Evolutionary conservation across 306 rosid genomes (phyloP).

Genomic region (Phaseolus lunatus): DNA sequence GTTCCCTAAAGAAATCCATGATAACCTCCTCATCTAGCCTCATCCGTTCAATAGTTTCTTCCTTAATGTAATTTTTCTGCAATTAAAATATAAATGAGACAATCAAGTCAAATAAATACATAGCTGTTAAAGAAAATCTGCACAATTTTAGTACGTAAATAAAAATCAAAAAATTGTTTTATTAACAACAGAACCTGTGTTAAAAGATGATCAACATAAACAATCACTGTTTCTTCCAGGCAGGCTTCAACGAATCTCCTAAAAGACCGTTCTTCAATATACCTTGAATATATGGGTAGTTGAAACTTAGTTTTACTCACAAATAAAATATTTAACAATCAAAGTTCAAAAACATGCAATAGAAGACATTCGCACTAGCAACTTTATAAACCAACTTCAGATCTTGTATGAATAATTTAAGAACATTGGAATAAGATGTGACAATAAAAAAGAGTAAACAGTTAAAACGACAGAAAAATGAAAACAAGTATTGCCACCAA

Average conservation of each 20-base stretch:
- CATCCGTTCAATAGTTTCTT: slow-evolving; percentile 96
- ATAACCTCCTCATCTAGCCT: slow-evolving; percentile 96
- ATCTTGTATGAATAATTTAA: slow-evolving; percentile 24
- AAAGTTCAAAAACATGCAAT: slow-evolving; percentile 28
- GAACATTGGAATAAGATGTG: neutral
- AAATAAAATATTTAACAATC: slow-evolving; percentile 26
- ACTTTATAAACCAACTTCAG: slow-evolving; percentile 20
- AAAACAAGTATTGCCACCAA: neutral
- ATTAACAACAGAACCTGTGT: slow-evolving; percentile 67
- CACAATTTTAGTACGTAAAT: slow-evolving; percentile 26
- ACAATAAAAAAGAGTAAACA: neutral
- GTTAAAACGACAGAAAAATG: neutral
- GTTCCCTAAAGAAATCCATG: slow-evolving; percentile 95
- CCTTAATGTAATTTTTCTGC: slow-evolving; percentile 89
- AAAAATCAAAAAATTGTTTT: slow-evolving; percentile 8
- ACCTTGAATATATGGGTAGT: slow-evolving; percentile 60
- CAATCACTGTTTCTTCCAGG: slow-evolving; percentile 89
- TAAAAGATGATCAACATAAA: slow-evolving; percentile 90
- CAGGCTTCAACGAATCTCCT: slow-evolving; percentile 99
- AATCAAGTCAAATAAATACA: slow-evolving; percentile 40
- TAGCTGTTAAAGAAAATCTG: slow-evolving; percentile 32
- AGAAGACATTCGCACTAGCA: slow-evolving; percentile 20
- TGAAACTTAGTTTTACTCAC: slow-evolving; percentile 41
- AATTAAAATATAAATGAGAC: slow-evolving; percentile 39
- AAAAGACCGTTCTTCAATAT: slow-evolving; percentile 96